phyloP scores from a whole-genome alignment of 2,329 filamentous ascomycete genomes.

The Xenoacremonium recifei region DNA sequence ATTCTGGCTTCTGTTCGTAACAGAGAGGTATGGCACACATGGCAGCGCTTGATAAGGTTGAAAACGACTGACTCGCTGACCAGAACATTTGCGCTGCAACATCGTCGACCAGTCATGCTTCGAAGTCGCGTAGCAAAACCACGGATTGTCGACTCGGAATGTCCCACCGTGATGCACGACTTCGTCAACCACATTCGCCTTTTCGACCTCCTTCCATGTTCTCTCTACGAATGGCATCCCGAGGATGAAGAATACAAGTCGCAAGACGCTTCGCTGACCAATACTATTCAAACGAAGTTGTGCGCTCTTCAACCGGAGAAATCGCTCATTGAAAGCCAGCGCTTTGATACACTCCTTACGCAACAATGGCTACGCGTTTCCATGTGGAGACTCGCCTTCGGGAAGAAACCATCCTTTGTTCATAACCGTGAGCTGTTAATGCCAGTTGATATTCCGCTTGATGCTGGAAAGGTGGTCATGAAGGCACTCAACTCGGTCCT shows the following conservation, averaged over 20 bases:
- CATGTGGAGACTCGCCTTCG: slow-evolving; percentile 32
- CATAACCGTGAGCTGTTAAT: slow-evolving; percentile 18
- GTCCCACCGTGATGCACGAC: slow-evolving; percentile 32
- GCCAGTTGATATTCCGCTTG: slow-evolving; percentile 23
- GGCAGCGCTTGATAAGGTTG: background rate
- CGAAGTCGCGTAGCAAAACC: slow-evolving; percentile 30
- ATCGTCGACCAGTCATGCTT: slow-evolving; percentile 28
- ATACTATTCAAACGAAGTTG: slow-evolving; percentile 25
- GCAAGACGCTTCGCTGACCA: slow-evolving; percentile 20
- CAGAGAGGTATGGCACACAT: slow-evolving; percentile 20
- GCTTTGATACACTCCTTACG: slow-evolving; percentile 32
- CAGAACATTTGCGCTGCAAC: slow-evolving; percentile 31
- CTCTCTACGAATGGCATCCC: slow-evolving; percentile 30
- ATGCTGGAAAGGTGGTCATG: slow-evolving; percentile 30
- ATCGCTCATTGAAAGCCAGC: slow-evolving; percentile 30
- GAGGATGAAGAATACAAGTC: slow-evolving; percentile 16
- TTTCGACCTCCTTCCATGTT: slow-evolving; percentile 28
- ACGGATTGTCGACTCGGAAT: slow-evolving; percentile 28
- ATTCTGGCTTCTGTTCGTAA: slow-evolving; percentile 35
- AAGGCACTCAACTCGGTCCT: slow-evolving; percentile 22
- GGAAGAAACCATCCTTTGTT: slow-evolving; percentile 21
- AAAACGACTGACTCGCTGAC: background rate
- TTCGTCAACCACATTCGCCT: slow-evolving; percentile 32
- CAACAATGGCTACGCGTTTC: slow-evolving; percentile 31
- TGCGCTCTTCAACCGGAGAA: slow-evolving; percentile 25